Evolutionary conservation across 352 stramenopile species (phyloP).

Genomic region (Lagenidium sp.): DNA sequence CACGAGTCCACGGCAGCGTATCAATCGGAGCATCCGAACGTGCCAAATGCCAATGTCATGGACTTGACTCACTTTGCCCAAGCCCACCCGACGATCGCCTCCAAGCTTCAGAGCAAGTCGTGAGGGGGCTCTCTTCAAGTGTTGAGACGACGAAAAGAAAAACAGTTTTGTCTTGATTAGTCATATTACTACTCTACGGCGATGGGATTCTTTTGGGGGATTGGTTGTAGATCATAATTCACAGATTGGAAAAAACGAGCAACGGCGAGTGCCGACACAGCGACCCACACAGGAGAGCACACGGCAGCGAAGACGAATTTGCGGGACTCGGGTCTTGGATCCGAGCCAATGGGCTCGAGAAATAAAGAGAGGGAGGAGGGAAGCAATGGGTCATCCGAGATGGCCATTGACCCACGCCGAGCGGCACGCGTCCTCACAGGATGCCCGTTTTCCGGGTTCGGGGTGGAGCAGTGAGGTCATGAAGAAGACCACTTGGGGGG

Average conservation of each 20-base stretch:
- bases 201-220: too few species aligned
- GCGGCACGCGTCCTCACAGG: slow-evolving; percentile 78
- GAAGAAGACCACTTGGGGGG: slow-evolving; percentile 47
- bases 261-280: not conserved
- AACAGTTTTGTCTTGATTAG: too few species aligned
- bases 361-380: too few species aligned
- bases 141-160: too few species aligned
- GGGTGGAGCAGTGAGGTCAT: slow-evolving; percentile 78
- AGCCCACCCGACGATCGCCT: slow-evolving; percentile 15
- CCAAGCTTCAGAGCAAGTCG: slow-evolving; percentile 9
- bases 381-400: slow-evolving; percentile 7
- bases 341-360: too few species aligned
- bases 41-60: slow-evolving; percentile 51
- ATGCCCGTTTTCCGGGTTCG: slow-evolving; percentile 66
- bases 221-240: too few species aligned
- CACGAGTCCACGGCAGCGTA: slow-evolving; percentile 20
- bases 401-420: slow-evolving; percentile 49
- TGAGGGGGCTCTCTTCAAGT: too few species aligned
- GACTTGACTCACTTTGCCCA: slow-evolving; percentile 49
- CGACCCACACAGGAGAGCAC: not conserved
- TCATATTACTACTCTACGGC: too few species aligned
- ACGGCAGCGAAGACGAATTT: not conserved
- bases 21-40: slow-evolving; percentile 20
- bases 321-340: too few species aligned
- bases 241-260: too few species aligned